These are phyloP conservation scores for Euphorbia celastroides DNA, from an alignment of 441 rosid species.

Conservation along the genomic window DNA sequence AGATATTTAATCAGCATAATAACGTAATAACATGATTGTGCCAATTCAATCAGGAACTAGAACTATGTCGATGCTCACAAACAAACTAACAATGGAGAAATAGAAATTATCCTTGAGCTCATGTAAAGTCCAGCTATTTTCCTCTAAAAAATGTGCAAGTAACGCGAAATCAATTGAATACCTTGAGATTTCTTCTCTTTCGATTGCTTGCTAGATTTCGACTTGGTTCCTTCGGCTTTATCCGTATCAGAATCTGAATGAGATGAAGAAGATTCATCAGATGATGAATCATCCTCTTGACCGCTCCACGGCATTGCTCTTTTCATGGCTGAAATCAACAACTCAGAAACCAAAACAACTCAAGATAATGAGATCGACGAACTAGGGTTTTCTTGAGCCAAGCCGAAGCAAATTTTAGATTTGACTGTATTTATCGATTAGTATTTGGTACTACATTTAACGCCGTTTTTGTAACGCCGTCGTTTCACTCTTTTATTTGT, in stretches of 20 bases:
- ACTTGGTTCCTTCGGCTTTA: slow-evolving; percentile 12
- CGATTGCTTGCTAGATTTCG: slow-evolving; percentile 12
- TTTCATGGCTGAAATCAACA: slow-evolving; percentile 37
- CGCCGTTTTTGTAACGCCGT: background rate
- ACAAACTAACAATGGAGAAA: background rate
- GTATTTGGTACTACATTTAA: background rate
- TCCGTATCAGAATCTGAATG: slow-evolving; percentile 43
- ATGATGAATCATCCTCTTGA: slow-evolving; percentile 40
- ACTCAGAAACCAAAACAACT: background rate
- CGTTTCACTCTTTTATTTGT: no score
- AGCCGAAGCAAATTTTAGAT: background rate
- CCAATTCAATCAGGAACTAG: background rate
- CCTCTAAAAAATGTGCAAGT: background rate
- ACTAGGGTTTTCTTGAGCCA: background rate
- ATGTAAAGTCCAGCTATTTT: background rate
- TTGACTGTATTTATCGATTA: background rate
- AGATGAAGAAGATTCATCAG: slow-evolving; percentile 54
- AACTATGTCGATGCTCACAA: background rate
- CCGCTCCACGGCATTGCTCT: slow-evolving; percentile 66
- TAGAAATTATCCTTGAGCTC: background rate
- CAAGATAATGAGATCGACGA: background rate
- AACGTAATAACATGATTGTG: background rate
- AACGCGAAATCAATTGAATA: slow-evolving; percentile 4
- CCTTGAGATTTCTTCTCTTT: slow-evolving; percentile 40
- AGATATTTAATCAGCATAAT: no score